A percentile compares a stretch with the other conserved stretches of the same genome.
Conservation (phyloP, 768 basidiomycete genomes). For the Suillus plorans region DNA sequence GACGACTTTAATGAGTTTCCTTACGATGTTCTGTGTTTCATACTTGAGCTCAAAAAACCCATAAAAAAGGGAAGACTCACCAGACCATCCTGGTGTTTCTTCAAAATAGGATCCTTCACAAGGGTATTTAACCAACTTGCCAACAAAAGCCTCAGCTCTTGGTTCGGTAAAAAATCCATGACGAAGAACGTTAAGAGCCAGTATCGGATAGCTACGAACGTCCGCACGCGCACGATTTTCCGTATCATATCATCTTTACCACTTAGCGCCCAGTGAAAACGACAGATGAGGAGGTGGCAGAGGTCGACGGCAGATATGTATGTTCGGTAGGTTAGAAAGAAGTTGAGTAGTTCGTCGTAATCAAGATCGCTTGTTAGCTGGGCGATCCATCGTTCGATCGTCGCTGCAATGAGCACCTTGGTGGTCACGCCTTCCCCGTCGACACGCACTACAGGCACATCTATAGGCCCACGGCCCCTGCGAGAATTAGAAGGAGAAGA, state of each 20-base stretch:
- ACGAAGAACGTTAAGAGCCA: slow-evolving; percentile 91
- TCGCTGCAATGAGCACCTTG: slow-evolving; percentile 77
- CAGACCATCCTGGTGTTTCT: slow-evolving; percentile 64
- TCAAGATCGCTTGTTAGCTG: slow-evolving; percentile 85
- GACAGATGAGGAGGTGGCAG: slow-evolving; percentile 76
- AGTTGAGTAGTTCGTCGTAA: slow-evolving; percentile 84
- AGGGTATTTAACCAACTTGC: slow-evolving; percentile 83
- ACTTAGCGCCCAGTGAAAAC: slow-evolving; percentile 85
- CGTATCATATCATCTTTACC: slow-evolving; percentile 65
- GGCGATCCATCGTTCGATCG: slow-evolving; percentile 91
- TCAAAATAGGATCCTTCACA: slow-evolving; percentile 66
- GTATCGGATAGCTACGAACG: slow-evolving; percentile 86
- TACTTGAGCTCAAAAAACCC: slow-evolving; percentile 9
- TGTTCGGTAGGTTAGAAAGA: slow-evolving; percentile 90
- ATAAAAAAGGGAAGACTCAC: slow-evolving; percentile 42
- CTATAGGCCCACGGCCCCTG: slow-evolving; percentile 25
- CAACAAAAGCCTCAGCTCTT: slow-evolving; percentile 69
- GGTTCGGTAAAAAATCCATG: slow-evolving; percentile 83
- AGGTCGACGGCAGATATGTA: slow-evolving; percentile 81
- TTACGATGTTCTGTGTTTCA: slow-evolving; percentile 64
- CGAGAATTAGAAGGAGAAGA: slow-evolving; percentile 42
- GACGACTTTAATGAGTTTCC: slow-evolving; percentile 79
- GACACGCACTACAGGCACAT: slow-evolving; percentile 29
- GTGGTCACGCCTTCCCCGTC: slow-evolving; percentile 29
- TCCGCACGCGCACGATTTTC: slow-evolving; percentile 81